These are phyloP conservation scores for Violaceomyces palustris DNA, from an alignment of 1,284 basidiomycete genomes.

Conservation along the genomic window DNA sequence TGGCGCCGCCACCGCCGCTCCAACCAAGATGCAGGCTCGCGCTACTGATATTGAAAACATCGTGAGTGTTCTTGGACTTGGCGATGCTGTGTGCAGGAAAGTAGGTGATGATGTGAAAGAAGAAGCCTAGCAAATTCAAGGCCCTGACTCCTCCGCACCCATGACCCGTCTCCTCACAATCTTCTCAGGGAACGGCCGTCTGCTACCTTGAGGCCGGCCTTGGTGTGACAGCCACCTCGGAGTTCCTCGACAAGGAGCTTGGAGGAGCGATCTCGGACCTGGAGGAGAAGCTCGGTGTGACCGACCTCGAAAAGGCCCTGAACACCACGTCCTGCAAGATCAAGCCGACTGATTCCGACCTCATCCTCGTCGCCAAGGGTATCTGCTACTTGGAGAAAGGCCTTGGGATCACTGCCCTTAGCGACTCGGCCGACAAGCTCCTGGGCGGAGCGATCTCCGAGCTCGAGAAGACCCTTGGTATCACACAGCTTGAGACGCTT, in stretches of 20 bases:
- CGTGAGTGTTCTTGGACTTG: too few relatives aligned
- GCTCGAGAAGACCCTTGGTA: not conserved
- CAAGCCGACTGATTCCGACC: not conserved
- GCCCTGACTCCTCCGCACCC: too few relatives aligned
- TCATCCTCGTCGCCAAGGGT: not conserved
- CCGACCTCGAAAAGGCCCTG: not conserved
- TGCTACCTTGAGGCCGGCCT: not conserved
- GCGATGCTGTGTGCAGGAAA: too few relatives aligned
- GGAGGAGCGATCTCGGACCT: slow-evolving; percentile 4
- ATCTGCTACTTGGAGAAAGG: not conserved
- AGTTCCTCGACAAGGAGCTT: not conserved
- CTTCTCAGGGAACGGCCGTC: not conserved
- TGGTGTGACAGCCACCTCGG: not conserved
- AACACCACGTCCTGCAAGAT: not conserved
- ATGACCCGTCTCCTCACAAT: too few relatives aligned
- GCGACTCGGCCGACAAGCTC: not conserved
- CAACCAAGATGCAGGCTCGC: too few relatives aligned
- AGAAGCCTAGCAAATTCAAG: too few relatives aligned
- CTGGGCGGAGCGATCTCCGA: not conserved
- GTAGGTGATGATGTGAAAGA: too few relatives aligned
- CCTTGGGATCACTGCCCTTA: not conserved
- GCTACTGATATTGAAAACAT: too few relatives aligned
- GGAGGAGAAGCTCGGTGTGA: not conserved
- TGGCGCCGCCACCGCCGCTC: too few relatives aligned
- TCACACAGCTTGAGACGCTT: not conserved